Percentiles rank a stretch among this genome's conserved stretches.
These are phyloP conservation scores for Ophiostoma perfectum DNA, from an alignment of 2,329 filamentous ascomycete species.

Conservation along the genomic window DNA sequence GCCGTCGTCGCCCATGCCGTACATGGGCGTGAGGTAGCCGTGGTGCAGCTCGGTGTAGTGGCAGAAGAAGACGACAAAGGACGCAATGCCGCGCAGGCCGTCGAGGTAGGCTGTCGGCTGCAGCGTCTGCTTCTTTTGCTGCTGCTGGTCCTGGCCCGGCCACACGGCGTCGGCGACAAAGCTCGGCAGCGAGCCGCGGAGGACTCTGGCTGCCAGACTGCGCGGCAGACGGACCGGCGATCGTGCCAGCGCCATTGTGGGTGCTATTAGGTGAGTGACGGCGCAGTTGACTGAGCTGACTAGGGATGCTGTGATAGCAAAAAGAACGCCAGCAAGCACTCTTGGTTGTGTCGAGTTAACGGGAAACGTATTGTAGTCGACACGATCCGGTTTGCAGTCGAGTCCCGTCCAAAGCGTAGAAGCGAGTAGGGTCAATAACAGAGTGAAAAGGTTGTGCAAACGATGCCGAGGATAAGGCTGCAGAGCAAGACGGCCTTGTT, in stretches of 20 bases:
- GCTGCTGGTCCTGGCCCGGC: conserved; percentile 3
- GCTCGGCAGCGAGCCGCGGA: not conserved
- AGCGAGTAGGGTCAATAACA: no score
- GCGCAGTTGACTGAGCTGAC: no score
- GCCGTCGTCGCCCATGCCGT: conserved; percentile 35
- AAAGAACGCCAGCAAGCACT: no score
- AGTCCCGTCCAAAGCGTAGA: no score
- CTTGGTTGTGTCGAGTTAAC: not conserved
- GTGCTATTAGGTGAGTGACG: not conserved
- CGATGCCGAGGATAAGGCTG: no score
- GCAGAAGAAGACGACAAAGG: conserved; percentile 44
- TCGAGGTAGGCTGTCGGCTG: conserved; percentile 42
- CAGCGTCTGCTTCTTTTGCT: conserved; percentile 32
- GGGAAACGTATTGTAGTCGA: no score
- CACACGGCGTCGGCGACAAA: not conserved
- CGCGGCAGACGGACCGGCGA: not conserved
- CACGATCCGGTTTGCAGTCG: no score
- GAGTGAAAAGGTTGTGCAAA: no score
- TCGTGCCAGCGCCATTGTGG: not conserved
- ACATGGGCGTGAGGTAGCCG: conserved; percentile 33
- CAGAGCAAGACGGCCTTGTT: no score
- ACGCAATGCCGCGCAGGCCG: conserved; percentile 46
- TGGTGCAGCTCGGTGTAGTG: conserved; percentile 43
- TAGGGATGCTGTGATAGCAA: no score
- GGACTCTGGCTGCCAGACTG: not conserved